A percentile compares a stretch with the other conserved stretches of the same genome.
phyloP scores from a whole-genome alignment of 2,329 filamentous ascomycete species.

The Ustulina deusta region DNA sequence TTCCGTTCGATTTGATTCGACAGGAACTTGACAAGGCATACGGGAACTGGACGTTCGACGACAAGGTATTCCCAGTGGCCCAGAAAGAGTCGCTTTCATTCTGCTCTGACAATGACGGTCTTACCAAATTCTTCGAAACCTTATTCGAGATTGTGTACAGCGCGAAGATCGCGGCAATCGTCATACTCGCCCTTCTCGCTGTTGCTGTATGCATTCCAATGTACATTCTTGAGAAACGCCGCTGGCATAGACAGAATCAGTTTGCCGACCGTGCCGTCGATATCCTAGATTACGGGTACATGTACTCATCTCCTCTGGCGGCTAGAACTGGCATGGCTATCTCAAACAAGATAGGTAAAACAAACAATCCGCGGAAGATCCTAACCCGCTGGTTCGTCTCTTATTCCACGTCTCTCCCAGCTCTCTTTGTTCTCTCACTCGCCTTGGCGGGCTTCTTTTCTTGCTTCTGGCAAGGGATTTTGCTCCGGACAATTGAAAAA shows the following conservation, averaged over 20 bases:
- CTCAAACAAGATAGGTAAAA: conserved; percentile 72
- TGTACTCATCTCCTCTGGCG: conserved; percentile 84
- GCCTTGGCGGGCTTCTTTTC: conserved; percentile 84
- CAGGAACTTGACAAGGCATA: conserved; percentile 77
- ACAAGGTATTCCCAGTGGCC: conserved; percentile 82
- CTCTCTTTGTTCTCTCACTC: conserved; percentile 87
- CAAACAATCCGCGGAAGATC: conserved; percentile 63
- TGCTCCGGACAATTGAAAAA: conserved; percentile 79
- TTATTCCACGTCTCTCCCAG: conserved; percentile 86
- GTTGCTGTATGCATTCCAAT: conserved; percentile 80
- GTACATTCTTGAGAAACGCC: conserved; percentile 81
- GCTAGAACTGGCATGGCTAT: conserved; percentile 77
- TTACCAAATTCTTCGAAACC: conserved; percentile 84
- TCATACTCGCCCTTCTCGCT: conserved; percentile 77
- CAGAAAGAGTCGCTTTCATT: conserved; percentile 85
- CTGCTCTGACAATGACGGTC: conserved; percentile 85
- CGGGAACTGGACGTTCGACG: conserved; percentile 81
- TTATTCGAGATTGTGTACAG: conserved; percentile 74
- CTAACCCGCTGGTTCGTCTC: conserved; percentile 85
- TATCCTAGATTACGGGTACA: conserved; percentile 88
- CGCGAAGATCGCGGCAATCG: conserved; percentile 80
- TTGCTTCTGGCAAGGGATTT: conserved; percentile 83
- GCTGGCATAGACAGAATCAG: conserved; percentile 79
- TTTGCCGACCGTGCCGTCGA: conserved; percentile 78
- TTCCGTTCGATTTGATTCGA: conserved; percentile 86